Evolutionary conservation across 768 basidiomycete genomes (phyloP), one percentile per base, ranked within the genome.

Genomic region (Chalciporus pseudorubinellus): DNA sequence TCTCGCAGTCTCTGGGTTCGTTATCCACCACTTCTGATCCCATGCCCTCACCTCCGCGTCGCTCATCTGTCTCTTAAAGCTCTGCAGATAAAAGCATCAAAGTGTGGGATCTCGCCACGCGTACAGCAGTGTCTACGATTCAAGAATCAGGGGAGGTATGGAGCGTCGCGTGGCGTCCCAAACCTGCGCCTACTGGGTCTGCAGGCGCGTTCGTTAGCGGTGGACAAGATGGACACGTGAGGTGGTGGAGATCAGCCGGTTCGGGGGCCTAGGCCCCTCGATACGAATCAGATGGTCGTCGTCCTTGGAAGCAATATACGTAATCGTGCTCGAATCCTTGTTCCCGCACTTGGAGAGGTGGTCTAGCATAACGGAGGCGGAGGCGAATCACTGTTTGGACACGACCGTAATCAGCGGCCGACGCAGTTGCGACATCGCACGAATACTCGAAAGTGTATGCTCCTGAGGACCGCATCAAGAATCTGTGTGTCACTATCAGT

Each of bases 11-110:
- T 92, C 89, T 50, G 92, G 92, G 89, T 92, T 31, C 29, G 66
- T 52, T 78, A 9, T 34, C 29, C 39, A 51, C n/a, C 58, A 19
- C 38, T 9, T 29, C 42, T 19, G 28, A 33, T 43, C 16, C 18
- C 1, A 41, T 42, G 34, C 18, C 19, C 8, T 48, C 8, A 1
- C 41, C 49, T 6, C 58, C 14, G 16, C 21, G 33, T 21, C 40
- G 39, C 24, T 41, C 48, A 31, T 11, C 6, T 31, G 26, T 26
- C 26, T 13, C 12, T 19, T 42, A 38, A 48, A 90, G 90, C 16
- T 92, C 91, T 40, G 85, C 89, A 11, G 92, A 94, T 68, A 89
- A 87, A 68, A 85, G 82, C 1, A 82, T 91, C 56, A 92, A 91
- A 62, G 82, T 93, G 8, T 94, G 92, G 92, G 92, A 94, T 59